These are phyloP conservation scores for Coccinonectria pachysandricola DNA, from an alignment of 2,329 filamentous ascomycete species.

Conservation along the genomic window DNA sequence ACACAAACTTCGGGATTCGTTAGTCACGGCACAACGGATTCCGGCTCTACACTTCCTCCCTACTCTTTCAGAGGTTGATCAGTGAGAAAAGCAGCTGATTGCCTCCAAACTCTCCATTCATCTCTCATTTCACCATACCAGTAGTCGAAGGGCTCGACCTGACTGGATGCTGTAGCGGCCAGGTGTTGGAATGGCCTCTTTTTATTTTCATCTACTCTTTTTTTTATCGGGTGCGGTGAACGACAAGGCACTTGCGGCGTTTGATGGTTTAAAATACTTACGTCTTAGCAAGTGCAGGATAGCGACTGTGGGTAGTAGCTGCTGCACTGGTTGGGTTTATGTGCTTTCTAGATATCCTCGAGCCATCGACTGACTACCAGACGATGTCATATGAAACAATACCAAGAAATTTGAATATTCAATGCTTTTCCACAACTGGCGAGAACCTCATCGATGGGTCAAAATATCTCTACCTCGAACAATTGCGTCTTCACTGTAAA, in stretches of 20 bases:
- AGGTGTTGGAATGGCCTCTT: constrained; percentile 15
- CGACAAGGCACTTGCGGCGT: constrained; percentile 16
- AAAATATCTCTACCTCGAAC: too few species aligned
- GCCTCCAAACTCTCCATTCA: constrained; percentile 11
- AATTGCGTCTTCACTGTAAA: too few species aligned
- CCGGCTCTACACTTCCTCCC: too few species aligned
- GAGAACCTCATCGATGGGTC: too few species aligned
- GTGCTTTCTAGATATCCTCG: constrained; percentile 15
- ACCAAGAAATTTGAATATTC: constrained; percentile 1
- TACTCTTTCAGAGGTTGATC: too few species aligned
- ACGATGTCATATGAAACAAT: constrained; percentile 11
- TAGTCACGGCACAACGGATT: too few species aligned
- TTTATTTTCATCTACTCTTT: too few species aligned
- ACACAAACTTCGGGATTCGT: too few species aligned
- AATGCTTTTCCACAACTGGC: too few species aligned
- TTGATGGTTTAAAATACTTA: constrained; percentile 12
- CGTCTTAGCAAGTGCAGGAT: too few species aligned
- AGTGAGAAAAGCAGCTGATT: too few species aligned
- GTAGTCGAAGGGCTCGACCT: constrained; percentile 18
- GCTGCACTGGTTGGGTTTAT: constrained; percentile 7
- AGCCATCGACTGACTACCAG: constrained; percentile 13
- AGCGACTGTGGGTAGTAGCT: constrained; percentile 12
- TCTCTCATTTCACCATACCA: constrained; percentile 9
- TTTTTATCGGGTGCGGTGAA: constrained; percentile 11
- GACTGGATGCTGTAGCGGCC: constrained; percentile 15